Conservation (phyloP, 306 rosid species). For the Lathyrus tuberosus region DNA sequence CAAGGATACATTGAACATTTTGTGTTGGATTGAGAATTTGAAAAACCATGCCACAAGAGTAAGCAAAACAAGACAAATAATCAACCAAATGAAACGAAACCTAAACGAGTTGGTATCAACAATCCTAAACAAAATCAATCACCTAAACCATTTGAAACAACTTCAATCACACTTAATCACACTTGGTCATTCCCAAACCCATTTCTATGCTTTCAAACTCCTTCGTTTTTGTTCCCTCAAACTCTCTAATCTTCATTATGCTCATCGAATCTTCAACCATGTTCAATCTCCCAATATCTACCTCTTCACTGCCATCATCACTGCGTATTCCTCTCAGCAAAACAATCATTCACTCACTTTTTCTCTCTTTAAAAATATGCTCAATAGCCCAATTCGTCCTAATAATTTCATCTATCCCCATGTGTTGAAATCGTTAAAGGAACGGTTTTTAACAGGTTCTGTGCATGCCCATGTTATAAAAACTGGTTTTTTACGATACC, state of each 20-base stretch:
- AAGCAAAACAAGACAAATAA: background rate
- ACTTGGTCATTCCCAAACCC: slow-evolving; percentile 67
- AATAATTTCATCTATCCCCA: slow-evolving; percentile 71
- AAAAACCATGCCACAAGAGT: background rate
- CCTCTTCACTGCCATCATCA: slow-evolving; percentile 73
- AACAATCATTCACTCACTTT: slow-evolving; percentile 43
- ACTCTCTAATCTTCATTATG: slow-evolving; percentile 59
- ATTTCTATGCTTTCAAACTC: slow-evolving; percentile 75
- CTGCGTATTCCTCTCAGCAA: slow-evolving; percentile 60
- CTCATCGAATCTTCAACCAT: slow-evolving; percentile 62
- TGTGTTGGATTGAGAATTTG: too few relatives aligned
- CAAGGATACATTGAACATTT: too few relatives aligned
- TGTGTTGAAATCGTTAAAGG: slow-evolving; percentile 52
- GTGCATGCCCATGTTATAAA: slow-evolving; percentile 63
- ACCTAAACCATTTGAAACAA: slow-evolving; percentile 66
- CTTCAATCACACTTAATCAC: slow-evolving; percentile 59
- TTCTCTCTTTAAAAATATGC: slow-evolving; percentile 55
- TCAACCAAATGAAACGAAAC: slow-evolving; percentile 28
- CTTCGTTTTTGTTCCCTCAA: slow-evolving; percentile 60
- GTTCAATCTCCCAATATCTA: slow-evolving; percentile 57
- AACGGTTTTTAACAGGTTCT: slow-evolving; percentile 32
- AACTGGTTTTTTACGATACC: slow-evolving; percentile 60
- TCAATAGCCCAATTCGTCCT: slow-evolving; percentile 43
- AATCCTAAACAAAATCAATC: slow-evolving; percentile 52
- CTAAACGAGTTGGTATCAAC: slow-evolving; percentile 46